Evolutionary conservation across 169 alveolate genomes (phyloP).

Genomic region (Plasmodium cynomolgi): DNA sequence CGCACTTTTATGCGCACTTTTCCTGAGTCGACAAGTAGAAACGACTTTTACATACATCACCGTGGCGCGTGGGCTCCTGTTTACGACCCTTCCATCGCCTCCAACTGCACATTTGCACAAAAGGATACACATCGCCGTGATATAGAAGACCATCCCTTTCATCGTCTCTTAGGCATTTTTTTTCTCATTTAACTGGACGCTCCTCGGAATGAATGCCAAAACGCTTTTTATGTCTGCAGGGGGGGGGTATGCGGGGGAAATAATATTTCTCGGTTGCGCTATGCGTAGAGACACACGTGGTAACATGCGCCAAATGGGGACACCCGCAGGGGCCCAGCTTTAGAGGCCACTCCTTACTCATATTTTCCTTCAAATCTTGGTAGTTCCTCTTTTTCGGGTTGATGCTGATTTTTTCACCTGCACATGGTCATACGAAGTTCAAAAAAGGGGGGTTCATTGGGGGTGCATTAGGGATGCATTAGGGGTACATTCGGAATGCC

Average conservation of each 20-base stretch:
- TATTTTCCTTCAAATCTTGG: conserved; percentile 55
- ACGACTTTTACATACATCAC: not conserved
- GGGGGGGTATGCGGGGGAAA: not conserved
- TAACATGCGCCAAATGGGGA: not conserved
- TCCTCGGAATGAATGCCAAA: conserved; percentile 51
- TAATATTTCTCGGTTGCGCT: not conserved
- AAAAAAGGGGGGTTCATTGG: not conserved
- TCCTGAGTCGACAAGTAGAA: not conserved
- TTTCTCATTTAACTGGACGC: conserved; percentile 59
- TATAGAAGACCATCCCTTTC: conserved; percentile 1
- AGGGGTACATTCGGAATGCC: not conserved
- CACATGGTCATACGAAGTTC: not conserved
- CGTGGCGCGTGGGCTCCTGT: not conserved
- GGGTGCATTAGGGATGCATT: not conserved
- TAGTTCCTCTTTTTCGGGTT: conserved; percentile 68
- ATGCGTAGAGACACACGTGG: not conserved
- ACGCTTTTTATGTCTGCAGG: conserved; percentile 51
- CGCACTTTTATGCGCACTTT: not conserved
- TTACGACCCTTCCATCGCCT: not conserved
- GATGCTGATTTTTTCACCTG: conserved; percentile 39
- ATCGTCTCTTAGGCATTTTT: conserved; percentile 30
- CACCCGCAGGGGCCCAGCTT: not conserved
- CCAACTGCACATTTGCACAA: not conserved
- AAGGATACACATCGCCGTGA: not conserved
- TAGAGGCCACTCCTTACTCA: conserved; percentile 14